These are phyloP conservation scores for Chalciporus sphaerocephalus DNA, from an alignment of 768 basidiomycete species.

Conservation along the genomic window DNA sequence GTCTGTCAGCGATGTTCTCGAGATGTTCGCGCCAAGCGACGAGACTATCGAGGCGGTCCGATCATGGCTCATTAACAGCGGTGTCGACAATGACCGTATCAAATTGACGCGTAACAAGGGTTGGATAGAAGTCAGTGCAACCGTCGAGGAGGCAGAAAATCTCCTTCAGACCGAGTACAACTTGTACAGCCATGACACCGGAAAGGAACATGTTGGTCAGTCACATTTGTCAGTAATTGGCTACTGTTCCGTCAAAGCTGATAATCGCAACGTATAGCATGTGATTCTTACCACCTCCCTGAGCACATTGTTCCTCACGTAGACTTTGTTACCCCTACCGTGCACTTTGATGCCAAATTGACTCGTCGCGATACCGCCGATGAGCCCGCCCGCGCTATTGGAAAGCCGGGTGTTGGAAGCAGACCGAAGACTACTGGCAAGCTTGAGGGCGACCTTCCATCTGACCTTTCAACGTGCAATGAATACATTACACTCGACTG, in stretches of 20 bases:
- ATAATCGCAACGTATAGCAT: constrained; percentile 19
- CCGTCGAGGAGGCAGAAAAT: constrained; percentile 32
- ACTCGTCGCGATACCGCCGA: constrained; percentile 9
- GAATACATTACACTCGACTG: constrained; percentile 29
- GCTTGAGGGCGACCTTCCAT: constrained; percentile 1
- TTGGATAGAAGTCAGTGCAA: constrained; percentile 26
- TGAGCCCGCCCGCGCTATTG: constrained; percentile 12
- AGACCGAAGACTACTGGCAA: constrained; percentile 22
- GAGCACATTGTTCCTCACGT: constrained; percentile 29
- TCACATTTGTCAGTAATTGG: constrained; percentile 1
- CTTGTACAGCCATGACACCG: constrained; percentile 27
- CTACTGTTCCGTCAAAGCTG: background rate
- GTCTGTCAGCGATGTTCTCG: constrained; percentile 22
- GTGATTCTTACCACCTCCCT: constrained; percentile 33
- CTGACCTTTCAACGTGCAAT: constrained; percentile 22
- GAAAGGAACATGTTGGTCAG: constrained; percentile 29
- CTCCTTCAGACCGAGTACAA: constrained; percentile 34
- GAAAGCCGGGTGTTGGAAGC: constrained; percentile 11
- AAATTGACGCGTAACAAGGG: constrained; percentile 19
- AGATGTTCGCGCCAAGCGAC: constrained; percentile 28
- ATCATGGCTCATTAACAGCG: constrained; percentile 27
- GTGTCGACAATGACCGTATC: constrained; percentile 21
- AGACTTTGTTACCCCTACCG: constrained; percentile 32
- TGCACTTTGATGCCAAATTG: constrained; percentile 30
- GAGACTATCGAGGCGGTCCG: constrained; percentile 26